Conservation (phyloP, 2,329 filamentous ascomycete species). For the Cercospora janseana region DNA sequence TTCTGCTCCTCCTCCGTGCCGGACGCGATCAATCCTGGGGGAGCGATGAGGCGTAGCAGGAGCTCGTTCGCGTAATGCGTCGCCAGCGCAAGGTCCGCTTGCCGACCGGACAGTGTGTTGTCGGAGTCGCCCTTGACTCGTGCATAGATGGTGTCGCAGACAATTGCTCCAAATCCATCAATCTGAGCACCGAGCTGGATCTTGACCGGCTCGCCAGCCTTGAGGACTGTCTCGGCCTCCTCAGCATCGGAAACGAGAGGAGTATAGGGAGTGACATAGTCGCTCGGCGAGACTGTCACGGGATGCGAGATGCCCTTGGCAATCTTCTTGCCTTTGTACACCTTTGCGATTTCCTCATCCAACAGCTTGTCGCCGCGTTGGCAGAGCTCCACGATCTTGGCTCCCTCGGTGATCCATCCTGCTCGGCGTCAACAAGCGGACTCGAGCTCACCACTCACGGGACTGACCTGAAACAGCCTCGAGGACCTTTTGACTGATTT, state of each 20-base stretch:
- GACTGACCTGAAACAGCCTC: constrained; percentile 68
- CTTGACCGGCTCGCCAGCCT: constrained; percentile 86
- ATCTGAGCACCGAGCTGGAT: constrained; percentile 99
- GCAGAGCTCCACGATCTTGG: constrained; percentile 91
- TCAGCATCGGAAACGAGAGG: constrained; percentile 81
- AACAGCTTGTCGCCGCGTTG: constrained; percentile 93
- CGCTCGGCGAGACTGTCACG: constrained; percentile 89
- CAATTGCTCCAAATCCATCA: constrained; percentile 92
- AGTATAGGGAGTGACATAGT: constrained; percentile 95
- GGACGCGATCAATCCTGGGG: constrained; percentile 77
- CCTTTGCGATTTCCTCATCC: constrained; percentile 89
- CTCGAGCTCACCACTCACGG: constrained; percentile 10
- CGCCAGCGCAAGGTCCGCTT: constrained; percentile 84
- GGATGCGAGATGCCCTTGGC: constrained; percentile 91
- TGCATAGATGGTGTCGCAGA: constrained; percentile 87
- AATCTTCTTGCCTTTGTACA: constrained; percentile 98
- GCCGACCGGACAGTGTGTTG: constrained; percentile 62
- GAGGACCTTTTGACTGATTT: constrained; percentile 94
- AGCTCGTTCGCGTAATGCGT: constrained; percentile 96
- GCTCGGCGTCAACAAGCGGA: constrained; percentile 25
- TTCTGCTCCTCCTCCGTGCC: constrained; percentile 94
- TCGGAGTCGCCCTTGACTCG: constrained; percentile 53
- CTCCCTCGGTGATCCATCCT: constrained; percentile 74
- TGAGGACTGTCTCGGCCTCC: constrained; percentile 76
- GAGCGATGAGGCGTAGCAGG: constrained; percentile 83